Evolutionary conservation across 83 land plant genomes (phyloP), one percentile per base, ranked within the genome.

Genomic region (Picea engelmannii): DNA sequence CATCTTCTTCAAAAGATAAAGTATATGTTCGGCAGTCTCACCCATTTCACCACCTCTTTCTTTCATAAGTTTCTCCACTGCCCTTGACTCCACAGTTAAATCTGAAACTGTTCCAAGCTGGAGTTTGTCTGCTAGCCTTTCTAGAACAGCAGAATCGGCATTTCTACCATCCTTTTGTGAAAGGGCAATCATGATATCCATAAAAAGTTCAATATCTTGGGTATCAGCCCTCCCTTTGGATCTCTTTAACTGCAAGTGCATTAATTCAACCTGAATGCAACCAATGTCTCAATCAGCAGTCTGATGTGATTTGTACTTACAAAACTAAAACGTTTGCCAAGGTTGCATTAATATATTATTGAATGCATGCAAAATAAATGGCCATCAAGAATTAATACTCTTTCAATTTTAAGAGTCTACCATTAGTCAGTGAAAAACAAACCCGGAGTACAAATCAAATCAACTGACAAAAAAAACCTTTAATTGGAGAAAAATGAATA

Each of bases 181-280:
- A 68, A 85, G 87, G 6, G 83, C 83, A 82, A 87, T 89, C 87
- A 92, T 90, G 66, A 90, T 42, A 44, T 92, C 94, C 92, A 89
- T 90, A 3, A 86, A 89, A 55, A 90, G 86, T 64, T 92, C 92
- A n/a, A 88, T 84, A 70, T 92, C 94, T 66, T 88, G 90, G 38
- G 90, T 86, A 24, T 90, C 92, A 38, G 82, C 80, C 73, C 94
- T 80, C 21, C 83, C 79, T 44, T 88, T 92, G 63, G 86, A 85
- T 82, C 92, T 85, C 74, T 81, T 84, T 20, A 92, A 79, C 80
- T 92, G 94, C 65, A 80, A 70, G 6, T 77, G 40, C 87, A 92
- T 79, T 21, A 55, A 15, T 55, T 15, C 4, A 13, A 13, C 60
- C 60, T 13, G 60, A 76, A 76, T 4, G 15, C 58, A 55, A 76